Base-by-base conservation (phyloP, 495 filamentous ascomycete genomes). In the Penicillium verhagenii region DNA sequence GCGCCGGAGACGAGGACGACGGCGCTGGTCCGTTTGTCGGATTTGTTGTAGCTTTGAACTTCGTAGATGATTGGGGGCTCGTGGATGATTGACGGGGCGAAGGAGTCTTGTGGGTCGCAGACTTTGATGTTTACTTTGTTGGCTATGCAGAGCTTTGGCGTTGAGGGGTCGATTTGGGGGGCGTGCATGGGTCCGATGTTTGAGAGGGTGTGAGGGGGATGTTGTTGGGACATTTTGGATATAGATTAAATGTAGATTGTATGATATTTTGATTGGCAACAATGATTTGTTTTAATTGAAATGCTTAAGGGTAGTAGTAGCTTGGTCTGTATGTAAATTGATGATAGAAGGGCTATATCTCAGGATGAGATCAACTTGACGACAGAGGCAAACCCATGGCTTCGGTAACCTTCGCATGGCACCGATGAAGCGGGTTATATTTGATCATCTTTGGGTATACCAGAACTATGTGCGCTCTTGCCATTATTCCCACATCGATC, bases 1-100 rank as follows among this genome's bases (percentile, higher is more conserved):
- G 74, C 74, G 37, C 74, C 74, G 1, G 71, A 74, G 29, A 78
- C 58, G 1, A 78, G 37, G 49, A 77, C 66, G 0, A 75, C 74
- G 1, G 74, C 74, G 8, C 72, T 64, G 19, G 53, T 53, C 21
- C 61, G 48, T 3, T 48, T 51, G n/a, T 55, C 28, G 3, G 40
- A 44, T 18, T 37, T 47, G 18, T 57, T 60, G 50, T 63, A 65
- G 19, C 47, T 47, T 43, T 43, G 33, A 4, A 6, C 13, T 35
- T 35, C 13, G 33, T 35, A 35, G 13, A 35, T 35, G 4, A 35
- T 16, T 13, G 33, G 53, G 8, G 66, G 66, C 20, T 61, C 56
- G 40, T 69, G 66, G 10, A 69, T 38, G 35, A 69, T 65, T 13
- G 66, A 64, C 0, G 64, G 64, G 1, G 64, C 64, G 23, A 56